A percentile compares a stretch with the other conserved stretches of the same genome.
Conservation (phyloP, 192 early-diverging fungal genomes). For the Coemansia sp. region DNA sequence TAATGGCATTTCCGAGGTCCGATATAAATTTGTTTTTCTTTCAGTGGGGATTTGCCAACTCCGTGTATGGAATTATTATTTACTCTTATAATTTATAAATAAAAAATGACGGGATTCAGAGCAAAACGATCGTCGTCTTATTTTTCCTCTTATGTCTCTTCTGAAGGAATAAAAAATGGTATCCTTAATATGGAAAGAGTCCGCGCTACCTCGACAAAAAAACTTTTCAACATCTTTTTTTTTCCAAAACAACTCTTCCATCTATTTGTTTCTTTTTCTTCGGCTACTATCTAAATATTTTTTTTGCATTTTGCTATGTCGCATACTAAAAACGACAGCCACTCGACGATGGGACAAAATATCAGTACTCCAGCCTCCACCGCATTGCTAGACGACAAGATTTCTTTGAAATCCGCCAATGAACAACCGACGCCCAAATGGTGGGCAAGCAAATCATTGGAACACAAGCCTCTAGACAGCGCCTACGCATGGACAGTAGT, state of each 20-base stretch:
- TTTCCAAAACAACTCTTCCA: too few relatives aligned
- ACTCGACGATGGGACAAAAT: neutral
- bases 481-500: conserved; percentile 61
- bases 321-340: conserved; percentile 6
- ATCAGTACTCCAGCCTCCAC: neutral
- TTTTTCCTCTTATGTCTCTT: neutral
- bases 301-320: conserved; percentile 7
- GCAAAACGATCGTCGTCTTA: neutral
- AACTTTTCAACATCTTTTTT: neutral
- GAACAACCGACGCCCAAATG: neutral
- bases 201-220: neutral
- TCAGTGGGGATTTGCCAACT: conserved; percentile 13
- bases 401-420: neutral
- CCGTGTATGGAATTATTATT: conserved; percentile 8
- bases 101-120: neutral
- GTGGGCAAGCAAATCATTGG: conserved; percentile 50
- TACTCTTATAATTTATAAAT: neutral
- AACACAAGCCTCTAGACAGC: conserved; percentile 36
- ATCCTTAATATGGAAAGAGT: neutral
- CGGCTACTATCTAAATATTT: neutral
- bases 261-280: neutral
- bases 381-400: neutral
- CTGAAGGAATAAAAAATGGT: neutral
- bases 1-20: conserved; percentile 11
- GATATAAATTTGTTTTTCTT: neutral